phyloP scores from a whole-genome alignment of 352 stramenopile genomes.

The Phytophthora foliorum region DNA sequence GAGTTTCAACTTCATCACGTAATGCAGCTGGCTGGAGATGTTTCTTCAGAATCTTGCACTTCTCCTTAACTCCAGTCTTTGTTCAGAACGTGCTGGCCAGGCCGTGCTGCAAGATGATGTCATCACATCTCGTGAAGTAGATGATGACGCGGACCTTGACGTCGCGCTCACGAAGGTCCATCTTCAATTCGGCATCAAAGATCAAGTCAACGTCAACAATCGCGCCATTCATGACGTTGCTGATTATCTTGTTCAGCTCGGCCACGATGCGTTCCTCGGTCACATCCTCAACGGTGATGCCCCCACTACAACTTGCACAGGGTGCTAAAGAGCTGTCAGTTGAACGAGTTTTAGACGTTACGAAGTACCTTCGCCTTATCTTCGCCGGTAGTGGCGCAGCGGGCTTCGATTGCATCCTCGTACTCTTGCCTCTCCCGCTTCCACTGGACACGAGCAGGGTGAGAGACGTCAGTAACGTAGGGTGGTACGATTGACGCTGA shows the following conservation, averaged over 20 bases:
- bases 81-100: slow-evolving; percentile 23
- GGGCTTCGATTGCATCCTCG: slow-evolving; percentile 26
- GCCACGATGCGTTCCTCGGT: slow-evolving; percentile 12
- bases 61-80: slow-evolving; percentile 12
- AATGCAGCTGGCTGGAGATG: slow-evolving; percentile 21
- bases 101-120: slow-evolving; percentile 30
- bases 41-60: slow-evolving; percentile 10
- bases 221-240: slow-evolving; percentile 23
- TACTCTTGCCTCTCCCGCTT: slow-evolving; percentile 31
- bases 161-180: slow-evolving; percentile 30
- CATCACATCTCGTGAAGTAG: slow-evolving; percentile 29
- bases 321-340: slow-evolving; percentile 18
- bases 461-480: slow-evolving; percentile 13
- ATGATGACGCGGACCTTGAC: slow-evolving; percentile 32
- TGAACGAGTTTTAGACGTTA: slow-evolving; percentile 25
- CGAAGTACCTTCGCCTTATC: slow-evolving; percentile 20
- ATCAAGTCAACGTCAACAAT: slow-evolving; percentile 20
- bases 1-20: slow-evolving; percentile 9
- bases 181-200: slow-evolving; percentile 26
- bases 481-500: slow-evolving; percentile 19
- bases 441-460: slow-evolving; percentile 30
- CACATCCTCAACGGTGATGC: slow-evolving; percentile 23
- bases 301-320: slow-evolving; percentile 36
- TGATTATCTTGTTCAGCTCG: slow-evolving; percentile 30
- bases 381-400: slow-evolving; percentile 22